These are phyloP conservation scores for Coemansia aciculifera DNA, from an alignment of 192 early-diverging fungal genomes.

Conservation along the genomic window DNA sequence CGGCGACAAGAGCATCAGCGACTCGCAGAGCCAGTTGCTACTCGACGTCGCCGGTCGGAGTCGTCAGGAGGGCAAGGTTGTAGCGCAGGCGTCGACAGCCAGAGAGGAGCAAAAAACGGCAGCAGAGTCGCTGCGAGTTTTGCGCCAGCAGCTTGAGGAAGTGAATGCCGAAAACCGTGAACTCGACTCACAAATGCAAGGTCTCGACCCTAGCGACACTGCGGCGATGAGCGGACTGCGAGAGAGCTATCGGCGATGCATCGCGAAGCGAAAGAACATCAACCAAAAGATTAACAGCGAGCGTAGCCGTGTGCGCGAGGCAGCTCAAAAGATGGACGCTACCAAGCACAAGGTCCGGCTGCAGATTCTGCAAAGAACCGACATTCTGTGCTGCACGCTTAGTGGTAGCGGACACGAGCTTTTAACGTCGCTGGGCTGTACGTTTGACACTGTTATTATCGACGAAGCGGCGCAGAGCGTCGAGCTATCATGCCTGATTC, in stretches of 20 bases:
- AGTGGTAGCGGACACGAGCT: constrained; percentile 85
- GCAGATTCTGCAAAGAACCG: constrained; percentile 72
- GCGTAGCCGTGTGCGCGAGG: constrained; percentile 46
- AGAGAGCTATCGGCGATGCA: constrained; percentile 14
- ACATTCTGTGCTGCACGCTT: constrained; percentile 84
- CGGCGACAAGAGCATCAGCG: constrained; percentile 19
- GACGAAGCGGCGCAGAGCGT: constrained; percentile 96
- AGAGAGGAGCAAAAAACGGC: constrained; percentile 18
- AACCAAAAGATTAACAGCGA: constrained; percentile 19
- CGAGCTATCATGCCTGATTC: constrained; percentile 86
- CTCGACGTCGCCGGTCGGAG: constrained; percentile 25
- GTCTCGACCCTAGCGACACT: constrained; percentile 22
- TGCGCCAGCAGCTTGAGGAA: constrained; percentile 24
- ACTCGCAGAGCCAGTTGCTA: constrained; percentile 26
- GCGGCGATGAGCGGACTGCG: constrained; percentile 22
- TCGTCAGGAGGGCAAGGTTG: constrained; percentile 18
- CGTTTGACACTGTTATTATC: constrained; percentile 86
- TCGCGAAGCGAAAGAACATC: constrained; percentile 15
- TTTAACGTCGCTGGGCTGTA: constrained; percentile 62
- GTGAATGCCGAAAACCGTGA: constrained; percentile 27
- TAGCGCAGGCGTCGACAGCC: constrained; percentile 9
- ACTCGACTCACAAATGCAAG: constrained; percentile 22
- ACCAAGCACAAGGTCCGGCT: constrained; percentile 59
- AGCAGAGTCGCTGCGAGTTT: constrained; percentile 8
- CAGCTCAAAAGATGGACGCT: constrained; percentile 49